These are phyloP conservation scores for Neofusicoccum parvum DNA, from an alignment of 2,329 filamentous ascomycete species.

Conservation along the genomic window DNA sequence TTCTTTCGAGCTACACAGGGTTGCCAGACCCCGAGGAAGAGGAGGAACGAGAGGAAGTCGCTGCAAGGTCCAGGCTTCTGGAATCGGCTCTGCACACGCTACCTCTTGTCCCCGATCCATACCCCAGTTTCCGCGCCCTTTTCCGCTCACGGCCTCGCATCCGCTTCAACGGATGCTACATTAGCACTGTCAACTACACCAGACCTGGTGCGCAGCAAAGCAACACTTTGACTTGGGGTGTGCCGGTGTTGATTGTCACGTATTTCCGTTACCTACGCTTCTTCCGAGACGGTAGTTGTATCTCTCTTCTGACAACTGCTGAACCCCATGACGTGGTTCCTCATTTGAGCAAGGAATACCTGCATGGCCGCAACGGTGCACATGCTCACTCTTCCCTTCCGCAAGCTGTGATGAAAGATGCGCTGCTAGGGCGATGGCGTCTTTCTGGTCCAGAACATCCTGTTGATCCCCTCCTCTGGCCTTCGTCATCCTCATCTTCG, in stretches of 20 bases:
- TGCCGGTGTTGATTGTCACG: constrained; percentile 89
- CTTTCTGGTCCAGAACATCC: constrained; percentile 54
- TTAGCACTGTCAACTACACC: constrained; percentile 93
- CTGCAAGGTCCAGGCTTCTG: background rate
- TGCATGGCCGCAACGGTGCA: constrained; percentile 50
- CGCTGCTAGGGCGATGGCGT: constrained; percentile 67
- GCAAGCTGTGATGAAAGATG: constrained; percentile 66
- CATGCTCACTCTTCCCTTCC: constrained; percentile 32
- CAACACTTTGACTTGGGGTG: constrained; percentile 71
- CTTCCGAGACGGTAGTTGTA: constrained; percentile 82
- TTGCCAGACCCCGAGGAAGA: constrained; percentile 26
- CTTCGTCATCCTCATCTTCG: constrained; percentile 3
- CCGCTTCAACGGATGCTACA: constrained; percentile 95
- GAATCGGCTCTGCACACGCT: constrained; percentile 33
- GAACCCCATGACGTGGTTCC: constrained; percentile 89
- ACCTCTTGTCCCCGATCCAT: constrained; percentile 38
- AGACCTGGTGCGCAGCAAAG: constrained; percentile 74
- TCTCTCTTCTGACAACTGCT: constrained; percentile 77
- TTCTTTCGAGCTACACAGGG: constrained; percentile 33
- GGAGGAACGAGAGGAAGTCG: background rate
- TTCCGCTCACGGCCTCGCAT: constrained; percentile 83
- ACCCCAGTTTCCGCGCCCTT: constrained; percentile 60
- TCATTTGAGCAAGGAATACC: constrained; percentile 71
- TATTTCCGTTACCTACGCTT: constrained; percentile 98
- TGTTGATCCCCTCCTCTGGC: constrained; percentile 7